Evolutionary conservation across 2,329 filamentous ascomycete species (phyloP).

Genomic region (Amauroascus verrucosus): DNA sequence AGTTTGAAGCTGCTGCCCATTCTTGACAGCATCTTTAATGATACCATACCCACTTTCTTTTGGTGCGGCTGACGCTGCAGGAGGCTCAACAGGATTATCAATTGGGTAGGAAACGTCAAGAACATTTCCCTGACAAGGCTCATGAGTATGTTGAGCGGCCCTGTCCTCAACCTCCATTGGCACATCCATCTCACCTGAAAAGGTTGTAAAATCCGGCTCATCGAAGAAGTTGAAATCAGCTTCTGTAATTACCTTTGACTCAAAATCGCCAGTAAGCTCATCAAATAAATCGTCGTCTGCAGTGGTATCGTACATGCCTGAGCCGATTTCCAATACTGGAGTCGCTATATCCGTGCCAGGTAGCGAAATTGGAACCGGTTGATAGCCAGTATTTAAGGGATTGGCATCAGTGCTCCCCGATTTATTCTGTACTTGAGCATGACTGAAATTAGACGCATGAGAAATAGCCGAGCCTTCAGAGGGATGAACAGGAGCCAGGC

Average conservation of each 20-base stretch:
- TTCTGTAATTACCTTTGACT: slow-evolving; percentile 47
- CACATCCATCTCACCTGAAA: slow-evolving; percentile 15
- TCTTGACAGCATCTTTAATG: background rate
- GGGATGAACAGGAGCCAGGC: background rate
- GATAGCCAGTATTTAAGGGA: background rate
- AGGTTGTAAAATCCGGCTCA: slow-evolving; percentile 34
- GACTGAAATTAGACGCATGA: background rate
- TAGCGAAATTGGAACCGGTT: slow-evolving; percentile 12
- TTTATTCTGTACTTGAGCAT: background rate
- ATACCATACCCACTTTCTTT: background rate
- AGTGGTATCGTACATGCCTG: slow-evolving; percentile 34
- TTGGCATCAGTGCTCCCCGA: background rate
- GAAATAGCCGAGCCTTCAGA: slow-evolving; percentile 1
- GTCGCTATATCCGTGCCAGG: slow-evolving; percentile 20
- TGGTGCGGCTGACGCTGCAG: background rate
- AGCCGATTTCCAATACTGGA: slow-evolving; percentile 26
- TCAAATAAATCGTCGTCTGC: slow-evolving; percentile 49
- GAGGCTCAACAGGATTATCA: background rate
- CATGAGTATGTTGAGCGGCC: background rate
- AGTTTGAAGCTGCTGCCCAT: background rate
- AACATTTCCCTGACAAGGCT: background rate
- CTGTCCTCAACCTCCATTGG: slow-evolving; percentile 13
- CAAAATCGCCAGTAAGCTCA: slow-evolving; percentile 46
- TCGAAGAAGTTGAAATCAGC: slow-evolving; percentile 58
- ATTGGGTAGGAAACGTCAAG: background rate